Base-by-base conservation (phyloP, 2,329 filamentous ascomycete genomes). In the Furcasterigmium sp. region DNA sequence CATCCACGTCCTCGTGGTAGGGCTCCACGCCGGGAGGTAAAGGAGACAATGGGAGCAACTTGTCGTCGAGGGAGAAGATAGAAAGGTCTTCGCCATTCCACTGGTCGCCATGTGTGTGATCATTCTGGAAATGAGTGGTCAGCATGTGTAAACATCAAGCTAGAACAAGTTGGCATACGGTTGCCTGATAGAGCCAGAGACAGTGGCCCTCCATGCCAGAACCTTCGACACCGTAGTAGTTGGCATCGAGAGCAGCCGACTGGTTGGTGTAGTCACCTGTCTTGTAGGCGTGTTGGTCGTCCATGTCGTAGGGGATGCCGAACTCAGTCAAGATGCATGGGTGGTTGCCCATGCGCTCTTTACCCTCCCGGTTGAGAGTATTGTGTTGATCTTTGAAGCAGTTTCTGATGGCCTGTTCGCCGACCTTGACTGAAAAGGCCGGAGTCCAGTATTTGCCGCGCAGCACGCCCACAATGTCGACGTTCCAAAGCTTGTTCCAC, bases 81-180 rank as follows among this genome's bases (percentile, higher is more conserved):
- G 91, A 96, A 26, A 98, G 67, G 60, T 98, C 93, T 63, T 98
- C 93, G 37, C 93, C 93, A 53, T 98, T 98, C 93, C 93, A 98
- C 51, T 89, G 82, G 56, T 98, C 93, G 43, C 93, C 93, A 67
- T 87, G 84, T 57, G 84, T 73, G 59, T 98, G 93, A 48, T 85
- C 84, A 59, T 97, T 98, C 75, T 87, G 51, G 10, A 37, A 29
- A 41, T 45, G 7, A 14, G 17, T n/a, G 18, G 32, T 35, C 15
- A 35, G 30, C 48, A 44, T 65, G 49, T 49, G 53, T n/a, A 39
- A 26, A 38, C 5, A 37, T 28, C 34, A 11, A 39, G n/a, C 37
- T 26, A 9, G 28, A 30, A 18, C 38, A 19, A 15, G 10, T 19
- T 20, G 10, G 52, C 73, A 58, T 70, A 86, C 85, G 57, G 77